Base-by-base conservation (phyloP, 768 basidiomycete species). In the Imleria badia region DNA sequence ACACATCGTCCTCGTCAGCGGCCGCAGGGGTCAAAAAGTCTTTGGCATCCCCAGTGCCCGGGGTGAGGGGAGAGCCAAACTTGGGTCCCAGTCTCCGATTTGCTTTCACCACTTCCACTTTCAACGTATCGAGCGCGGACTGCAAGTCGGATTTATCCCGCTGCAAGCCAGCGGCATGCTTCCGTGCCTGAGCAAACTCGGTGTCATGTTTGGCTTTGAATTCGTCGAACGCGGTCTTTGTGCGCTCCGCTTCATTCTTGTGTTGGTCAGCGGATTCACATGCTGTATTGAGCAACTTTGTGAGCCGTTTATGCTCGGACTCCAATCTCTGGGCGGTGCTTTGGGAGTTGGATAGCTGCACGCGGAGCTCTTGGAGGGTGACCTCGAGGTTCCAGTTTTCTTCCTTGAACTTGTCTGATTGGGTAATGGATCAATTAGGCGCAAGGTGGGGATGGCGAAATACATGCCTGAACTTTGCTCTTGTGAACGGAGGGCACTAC, bases 341-440 rank as follows among this genome's bases (percentile, higher is more conserved):
- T 58, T 91, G 85, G 2, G 83, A 79, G 45, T 89, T 86, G 30
- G 79, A 66, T 43, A 89, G 77, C 60, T 90, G 84, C 1, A 81
- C 74, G 36, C 87, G 86, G 22, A 94, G 79, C 55, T 97, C 94
- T 69, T 98, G 96, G 29, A 94, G 76, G 15, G 83, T 82, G 45
- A 98, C 94, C 75, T 98, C 96, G 53, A 98, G 85, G 66, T 98
- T 96, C 97, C 97, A 98, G 70, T 97, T 98, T 73, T 95, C 94
- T 74, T 98, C 96, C 74, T 94, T 94, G 83, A 86, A 96, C 59
- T 94, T 93, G 70, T 98, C 96, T 88, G 65, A 29, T 52, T 49
- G 45, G 55, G 33, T 33, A 30, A 22, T 9, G 13, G 2, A 9
- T 65, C 10, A 51, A 33, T 58, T 26, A 3, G n/a, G 51, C 38